These are phyloP conservation scores for Annulohypoxylon bovei DNA, from an alignment of 495 filamentous ascomycete genomes.

Conservation along the genomic window DNA sequence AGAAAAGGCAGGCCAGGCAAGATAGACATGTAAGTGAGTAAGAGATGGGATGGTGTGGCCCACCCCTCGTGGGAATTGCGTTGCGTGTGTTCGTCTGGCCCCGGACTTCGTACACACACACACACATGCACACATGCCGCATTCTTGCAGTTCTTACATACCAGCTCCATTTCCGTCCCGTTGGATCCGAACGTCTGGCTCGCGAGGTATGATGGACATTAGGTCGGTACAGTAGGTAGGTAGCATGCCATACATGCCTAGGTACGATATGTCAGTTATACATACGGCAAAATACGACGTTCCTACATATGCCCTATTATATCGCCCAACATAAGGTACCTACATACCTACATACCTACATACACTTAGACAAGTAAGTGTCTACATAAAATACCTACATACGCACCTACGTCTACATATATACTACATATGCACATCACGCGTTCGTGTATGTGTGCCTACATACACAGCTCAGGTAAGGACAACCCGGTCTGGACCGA, in stretches of 20 bases:
- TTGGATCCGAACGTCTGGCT: constrained; percentile 30
- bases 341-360: background rate
- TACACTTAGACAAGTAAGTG: background rate
- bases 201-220: constrained; percentile 1
- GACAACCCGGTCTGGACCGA: constrained; percentile 24
- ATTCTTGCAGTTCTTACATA: constrained; percentile 11
- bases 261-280: constrained; percentile 11
- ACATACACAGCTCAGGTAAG: constrained; percentile 7
- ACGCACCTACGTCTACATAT: background rate
- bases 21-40: background rate
- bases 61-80: constrained; percentile 3
- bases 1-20: background rate
- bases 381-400: background rate
- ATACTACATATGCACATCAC: background rate
- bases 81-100: background rate
- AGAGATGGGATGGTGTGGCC: background rate
- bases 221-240: background rate
- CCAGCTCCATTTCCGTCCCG: constrained; percentile 20
- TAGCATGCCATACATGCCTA: constrained; percentile 12
- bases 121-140: background rate
- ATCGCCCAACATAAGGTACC: background rate
- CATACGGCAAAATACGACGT: background rate
- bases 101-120: background rate
- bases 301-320: background rate
- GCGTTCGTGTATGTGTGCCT: background rate